Evolutionary conservation across 202 grass and related monocot species (phyloP), one percentile per base, ranked within the genome.

Genomic region (Tripidium arundinaceum): DNA sequence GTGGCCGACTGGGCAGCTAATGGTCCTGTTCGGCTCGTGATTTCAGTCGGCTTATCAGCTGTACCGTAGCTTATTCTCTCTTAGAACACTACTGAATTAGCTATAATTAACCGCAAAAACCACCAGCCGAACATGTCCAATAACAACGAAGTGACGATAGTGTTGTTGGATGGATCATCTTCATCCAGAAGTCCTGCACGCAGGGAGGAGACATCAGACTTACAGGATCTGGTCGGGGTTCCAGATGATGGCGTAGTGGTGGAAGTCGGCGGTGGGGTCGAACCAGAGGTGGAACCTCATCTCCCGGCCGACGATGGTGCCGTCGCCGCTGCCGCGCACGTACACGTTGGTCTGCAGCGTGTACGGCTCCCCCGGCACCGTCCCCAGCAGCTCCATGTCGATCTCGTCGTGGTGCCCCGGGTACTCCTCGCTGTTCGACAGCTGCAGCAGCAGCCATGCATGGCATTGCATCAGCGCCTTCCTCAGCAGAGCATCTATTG

Each of bases 311-410:
- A 90, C 52, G 76, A 93, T 75, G 50, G 57, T 46, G 18, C 87
- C 82, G 66, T 93, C 91, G 34, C 91, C 91, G 15, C 79, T 88
- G 62, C 91, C 91, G 7, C 85, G 83, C 41, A 93, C 85, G 49
- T 93, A 93, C 9, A 93, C 91, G 49, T 93, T 93, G 1, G 91
- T 93, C 79, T 90, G 91, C 80, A 93, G 83, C 54, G 91, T 93
- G 82, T 93, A 90, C 8, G 91, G 87, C 58, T 93, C 86, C 10
- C 91, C 91, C 2, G 87, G 87, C 39, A 85, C 86, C 27, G 91
- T 93, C 11, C 91, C 91, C 52, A 93, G 82, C 42, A 93, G 87
- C 79, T 93, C 91, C 54, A 93, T 80, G 91, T 93, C 91, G 4
- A 93, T 74, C 68, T 93, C 91, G 50, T 90, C 91, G 29, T 93